A percentile compares a stretch with the other conserved stretches of the same genome.
phyloP scores from a whole-genome alignment of 139 green algal genomes.

The Chlorella sp. region DNA sequence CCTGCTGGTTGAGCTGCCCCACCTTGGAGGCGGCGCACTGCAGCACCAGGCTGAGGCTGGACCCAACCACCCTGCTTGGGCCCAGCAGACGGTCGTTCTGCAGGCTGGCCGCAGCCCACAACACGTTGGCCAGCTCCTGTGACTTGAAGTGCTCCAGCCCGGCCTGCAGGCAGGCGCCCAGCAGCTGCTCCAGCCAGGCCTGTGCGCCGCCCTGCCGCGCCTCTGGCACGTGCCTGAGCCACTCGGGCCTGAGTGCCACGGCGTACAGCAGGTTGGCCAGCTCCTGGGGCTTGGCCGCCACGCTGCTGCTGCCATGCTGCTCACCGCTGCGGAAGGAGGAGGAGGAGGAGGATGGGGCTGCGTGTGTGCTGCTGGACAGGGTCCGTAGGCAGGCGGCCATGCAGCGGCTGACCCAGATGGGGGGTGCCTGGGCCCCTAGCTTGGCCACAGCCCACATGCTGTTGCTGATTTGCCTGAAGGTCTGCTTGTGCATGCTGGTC shows the following conservation, averaged over 20 bases:
- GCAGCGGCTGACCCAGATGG: neutral
- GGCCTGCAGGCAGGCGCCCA: neutral
- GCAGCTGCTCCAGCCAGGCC: neutral
- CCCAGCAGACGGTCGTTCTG: neutral
- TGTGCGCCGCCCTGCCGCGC: no score
- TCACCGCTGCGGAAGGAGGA: no score
- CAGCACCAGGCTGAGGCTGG: neutral
- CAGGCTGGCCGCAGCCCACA: constrained; percentile 18
- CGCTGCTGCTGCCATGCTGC: no score
- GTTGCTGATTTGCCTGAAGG: constrained; percentile 19
- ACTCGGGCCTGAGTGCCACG: neutral
- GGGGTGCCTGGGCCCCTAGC: neutral
- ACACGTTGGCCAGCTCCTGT: constrained; percentile 20
- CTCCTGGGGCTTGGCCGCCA: neutral
- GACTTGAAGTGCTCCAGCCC: constrained; percentile 12
- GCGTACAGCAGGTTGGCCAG: neutral
- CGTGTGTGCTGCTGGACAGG: no score
- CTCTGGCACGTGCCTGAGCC: neutral
- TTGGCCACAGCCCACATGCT: constrained; percentile 14
- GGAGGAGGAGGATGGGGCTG: no score
- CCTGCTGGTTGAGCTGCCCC: neutral
- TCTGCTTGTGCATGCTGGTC: no score
- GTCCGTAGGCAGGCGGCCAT: neutral
- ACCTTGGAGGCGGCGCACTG: neutral
- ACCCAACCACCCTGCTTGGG: neutral